These are phyloP conservation scores for Aspergillus pseudoglaucus DNA, from an alignment of 2,329 filamentous ascomycete species.

Conservation along the genomic window DNA sequence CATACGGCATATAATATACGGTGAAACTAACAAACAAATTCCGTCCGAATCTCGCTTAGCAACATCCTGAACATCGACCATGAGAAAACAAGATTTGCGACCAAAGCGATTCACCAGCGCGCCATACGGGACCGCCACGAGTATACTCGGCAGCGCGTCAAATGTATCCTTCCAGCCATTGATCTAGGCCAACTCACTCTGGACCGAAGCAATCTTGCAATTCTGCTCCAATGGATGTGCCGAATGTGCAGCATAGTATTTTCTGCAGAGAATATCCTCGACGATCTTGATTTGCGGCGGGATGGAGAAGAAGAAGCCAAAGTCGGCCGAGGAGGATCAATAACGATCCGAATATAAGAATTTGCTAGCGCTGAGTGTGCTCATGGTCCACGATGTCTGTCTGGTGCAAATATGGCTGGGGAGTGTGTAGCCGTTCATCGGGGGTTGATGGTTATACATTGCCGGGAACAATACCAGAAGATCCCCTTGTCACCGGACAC, in stretches of 20 bases:
- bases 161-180: constrained; percentile 23
- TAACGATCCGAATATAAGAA: not conserved
- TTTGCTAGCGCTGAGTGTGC: not conserved
- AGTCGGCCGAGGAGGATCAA: not conserved
- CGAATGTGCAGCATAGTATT: not conserved
- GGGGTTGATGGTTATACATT: no score
- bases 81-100: constrained; percentile 18
- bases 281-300: not conserved
- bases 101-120: constrained; percentile 25
- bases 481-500: no score
- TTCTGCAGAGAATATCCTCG: not conserved
- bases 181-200: constrained; percentile 24
- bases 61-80: constrained; percentile 15
- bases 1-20: not conserved
- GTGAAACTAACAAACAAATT: constrained; percentile 20
- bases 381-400: no score
- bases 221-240: not conserved
- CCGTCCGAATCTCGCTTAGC: constrained; percentile 19
- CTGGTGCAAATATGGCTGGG: no score
- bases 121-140: constrained; percentile 23
- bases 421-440: no score
- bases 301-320: not conserved
- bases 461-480: no score
- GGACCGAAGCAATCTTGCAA: constrained; percentile 26
- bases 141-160: constrained; percentile 21